A percentile compares a stretch with the other conserved stretches of the same genome.
phyloP scores from a whole-genome alignment of 2,329 filamentous ascomycete genomes.

The Aureobasidium melanogenum region DNA sequence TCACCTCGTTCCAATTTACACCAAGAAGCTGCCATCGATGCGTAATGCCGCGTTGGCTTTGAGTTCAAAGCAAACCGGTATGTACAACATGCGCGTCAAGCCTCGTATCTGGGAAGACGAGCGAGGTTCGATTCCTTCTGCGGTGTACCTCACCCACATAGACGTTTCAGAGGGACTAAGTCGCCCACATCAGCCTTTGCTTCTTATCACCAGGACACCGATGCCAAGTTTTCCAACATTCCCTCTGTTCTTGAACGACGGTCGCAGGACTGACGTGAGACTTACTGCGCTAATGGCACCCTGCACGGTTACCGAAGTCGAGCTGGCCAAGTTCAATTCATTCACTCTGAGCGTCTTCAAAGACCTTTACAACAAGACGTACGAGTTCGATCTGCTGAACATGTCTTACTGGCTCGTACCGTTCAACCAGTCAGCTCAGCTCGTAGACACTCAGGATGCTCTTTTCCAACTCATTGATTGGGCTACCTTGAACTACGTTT shows the following conservation, averaged over 20 bases:
- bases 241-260: conserved; percentile 61
- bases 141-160: conserved; percentile 55
- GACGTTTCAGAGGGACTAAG: conserved; percentile 52
- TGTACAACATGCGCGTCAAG: conserved; percentile 72
- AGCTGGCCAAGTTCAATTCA: conserved; percentile 49
- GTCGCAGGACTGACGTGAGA: conserved; percentile 49
- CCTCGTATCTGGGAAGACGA: conserved; percentile 60
- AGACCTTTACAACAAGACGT: conserved; percentile 85
- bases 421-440: conserved; percentile 12
- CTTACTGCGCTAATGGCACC: conserved; percentile 35
- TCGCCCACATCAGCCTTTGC: conserved; percentile 53
- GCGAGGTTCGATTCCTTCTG: conserved; percentile 36
- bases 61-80: conserved; percentile 63
- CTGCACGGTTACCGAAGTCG: conserved; percentile 36
- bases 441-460: neutral
- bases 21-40: conserved; percentile 66
- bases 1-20: conserved; percentile 63
- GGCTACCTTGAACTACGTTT: conserved; percentile 41
- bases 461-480: conserved; percentile 47
- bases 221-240: conserved; percentile 61
- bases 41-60: conserved; percentile 79
- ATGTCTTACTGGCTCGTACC: conserved; percentile 83
- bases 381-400: conserved; percentile 51
- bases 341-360: conserved; percentile 72
- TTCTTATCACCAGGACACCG: conserved; percentile 58